Base-by-base conservation (phyloP, 495 filamentous ascomycete genomes). In the Sordaria brevicollis region DNA sequence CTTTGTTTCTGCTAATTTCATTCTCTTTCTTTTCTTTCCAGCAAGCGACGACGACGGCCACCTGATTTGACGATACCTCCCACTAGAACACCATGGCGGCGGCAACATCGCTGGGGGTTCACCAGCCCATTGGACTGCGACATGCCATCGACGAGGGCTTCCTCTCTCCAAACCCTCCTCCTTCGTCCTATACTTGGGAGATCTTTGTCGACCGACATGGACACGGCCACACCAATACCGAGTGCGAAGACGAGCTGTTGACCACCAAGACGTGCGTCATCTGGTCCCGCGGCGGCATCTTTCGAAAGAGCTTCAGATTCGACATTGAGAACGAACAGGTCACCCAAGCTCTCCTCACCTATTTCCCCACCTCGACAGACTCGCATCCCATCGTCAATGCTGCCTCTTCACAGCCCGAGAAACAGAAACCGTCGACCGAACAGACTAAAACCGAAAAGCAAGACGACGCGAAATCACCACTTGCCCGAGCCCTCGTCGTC, bases 251-350 rank as follows among this genome's bases (percentile, higher is more conserved):
- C 68, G 95, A 98, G 78, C 79, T 98, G n/a, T 81, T 97, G 31
- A 89, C 90, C 69, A 97, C 94, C 4, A 86, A 90, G 36, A 85
- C 85, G 71, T 91, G 91, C 74, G 95, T 97, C 37, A 88, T 97
- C 70, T 99, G 94, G 94, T 97, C 92, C 36, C 87, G 92, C 67
- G 93, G 92, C 54, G 91, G 91, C 65, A 82, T 96, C 39, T 89
- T 97, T 75, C 92, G 92, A 69, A 92, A 93, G 75, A 87, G 92
- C 71, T 99, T 93, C 81, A 89, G 87, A 66, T 92, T 97, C 76
- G 91, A 94, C 68, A 81, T 92, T 9, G 95, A 98, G 76, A 89
- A 93, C 70, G 93, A 97, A 76, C 82, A 89, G 37, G 89, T 98
- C 68, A 86, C 85, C 39, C 91, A 97, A 78, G 95, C 93, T 17